Percentiles rank a stretch among this genome's conserved stretches.
Conservation (phyloP, 768 basidiomycete genomes). For the Stropharia rugosoannulata region DNA sequence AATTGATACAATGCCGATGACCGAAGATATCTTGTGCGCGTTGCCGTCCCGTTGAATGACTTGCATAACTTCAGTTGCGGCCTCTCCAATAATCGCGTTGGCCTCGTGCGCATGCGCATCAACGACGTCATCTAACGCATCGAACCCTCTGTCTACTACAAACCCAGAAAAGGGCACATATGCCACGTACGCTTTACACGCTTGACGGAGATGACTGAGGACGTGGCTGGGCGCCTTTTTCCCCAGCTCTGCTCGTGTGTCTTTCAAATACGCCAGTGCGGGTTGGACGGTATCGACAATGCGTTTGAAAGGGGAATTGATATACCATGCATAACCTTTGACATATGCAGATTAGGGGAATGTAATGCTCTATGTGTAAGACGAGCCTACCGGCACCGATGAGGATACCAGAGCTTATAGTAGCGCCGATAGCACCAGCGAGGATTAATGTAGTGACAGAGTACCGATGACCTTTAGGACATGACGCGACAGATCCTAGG, state of each 20-base stretch:
- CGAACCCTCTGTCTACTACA: constrained; percentile 42
- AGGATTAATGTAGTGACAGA: too few species aligned
- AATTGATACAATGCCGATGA: constrained; percentile 8
- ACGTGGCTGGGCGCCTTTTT: constrained; percentile 26
- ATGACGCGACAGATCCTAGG: too few species aligned
- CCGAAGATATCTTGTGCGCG: constrained; percentile 8
- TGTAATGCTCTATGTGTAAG: neutral
- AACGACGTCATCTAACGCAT: constrained; percentile 36
- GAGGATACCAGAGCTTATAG: too few species aligned
- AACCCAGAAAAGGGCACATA: constrained; percentile 36
- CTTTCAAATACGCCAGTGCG: constrained; percentile 15
- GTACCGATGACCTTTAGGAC: too few species aligned
- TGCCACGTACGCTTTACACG: constrained; percentile 39
- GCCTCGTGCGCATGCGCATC: constrained; percentile 40
- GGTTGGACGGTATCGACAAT: constrained; percentile 32
- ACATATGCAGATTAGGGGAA: neutral
- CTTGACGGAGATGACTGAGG: constrained; percentile 34
- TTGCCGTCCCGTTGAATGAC: constrained; percentile 17
- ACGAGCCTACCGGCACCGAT: too few species aligned
- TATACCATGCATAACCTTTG: constrained; percentile 39
- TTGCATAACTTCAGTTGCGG: constrained; percentile 32
- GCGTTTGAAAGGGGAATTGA: constrained; percentile 37
- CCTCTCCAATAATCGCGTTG: constrained; percentile 30
- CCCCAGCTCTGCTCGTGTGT: constrained; percentile 20
- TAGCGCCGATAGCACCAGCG: too few species aligned